Base-by-base conservation (phyloP, 2,329 filamentous ascomycete species). In the Ceratocystis cubensis region DNA sequence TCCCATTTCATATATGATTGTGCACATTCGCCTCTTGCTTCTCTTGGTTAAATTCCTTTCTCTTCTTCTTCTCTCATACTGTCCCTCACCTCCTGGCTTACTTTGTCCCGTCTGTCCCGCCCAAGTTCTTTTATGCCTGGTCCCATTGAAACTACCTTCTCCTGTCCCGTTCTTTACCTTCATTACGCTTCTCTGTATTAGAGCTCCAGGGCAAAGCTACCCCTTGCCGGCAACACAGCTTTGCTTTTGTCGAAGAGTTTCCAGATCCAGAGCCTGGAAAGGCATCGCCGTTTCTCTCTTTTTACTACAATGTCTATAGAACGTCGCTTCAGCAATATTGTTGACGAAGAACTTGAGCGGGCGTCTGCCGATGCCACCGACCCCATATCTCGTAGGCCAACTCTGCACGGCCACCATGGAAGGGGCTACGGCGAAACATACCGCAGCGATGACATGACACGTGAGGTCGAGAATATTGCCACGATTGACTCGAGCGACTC, bases 391-490 rank as follows among this genome's bases (percentile, higher is more conserved):
- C 64, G 68, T 69, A 59, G 56, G 4, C 66, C 68, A 7, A 44
- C 53, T 69, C 67, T 75, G 77, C 48, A 22, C 68, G 73, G 73
- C 17, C 73, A 69, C 62, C 37, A 41, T 41, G 37, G 37, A 41
- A 78, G 79, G 66, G 72, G 76, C 44, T 82, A 78, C 72, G 15
- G 10, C 73, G 79, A 71, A 81, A 82, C 76, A 82, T 88, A 80
- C 3, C 82, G 81, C 3, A 65, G 66, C 53, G 62, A 67, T 1
- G 62, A 64, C 3, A 56, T 22, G 13, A 57, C 53, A 6, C 53
- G 53, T 25, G 63, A 65, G n/a, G 22, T 10, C 4, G 30, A 64
- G 13, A 33, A 57, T 25, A 57, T 57, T n/a, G 75, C 76, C 17
- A 79, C 80, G 44, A 80, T 81, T 5, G 78, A 78, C 0, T 79